Evolutionary conservation across 2,329 filamentous ascomycete species (phyloP), one percentile per base, ranked within the genome.

Genomic region (Fusarium beomiforme): DNA sequence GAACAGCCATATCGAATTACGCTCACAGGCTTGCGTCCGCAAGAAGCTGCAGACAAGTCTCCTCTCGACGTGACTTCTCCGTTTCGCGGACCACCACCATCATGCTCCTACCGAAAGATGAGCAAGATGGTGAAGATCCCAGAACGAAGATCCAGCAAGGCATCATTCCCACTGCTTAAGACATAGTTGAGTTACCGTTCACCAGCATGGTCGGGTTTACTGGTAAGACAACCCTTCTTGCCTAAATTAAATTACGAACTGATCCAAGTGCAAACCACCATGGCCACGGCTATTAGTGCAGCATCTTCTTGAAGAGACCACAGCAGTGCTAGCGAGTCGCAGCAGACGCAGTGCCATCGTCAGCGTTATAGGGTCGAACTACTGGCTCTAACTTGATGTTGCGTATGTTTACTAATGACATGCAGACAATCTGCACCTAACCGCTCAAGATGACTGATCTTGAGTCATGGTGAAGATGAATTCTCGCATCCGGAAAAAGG

Each of bases 181-280:
- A 7, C 11, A n/a, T 4, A 6, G n/a, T 7, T n/a, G 16, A 54
- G 24, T 11, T 9, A 5, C 41, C 16, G 8, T 6, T 19, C 6
- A 12, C 1, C 5, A 44, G 12, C 6, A n/a, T 8, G 8, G 5
- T 1, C 16, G 8, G 14, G 2, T 9, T 24, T 8, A 6, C 5
- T 13, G 7, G 10, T 11, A 17, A 33, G 2, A 9, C 14, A 19
- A 2, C 7, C 10, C 3, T 24, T 3, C 5, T 8, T 23, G 21
- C 24, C 12, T n/a, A n/a, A 3, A 33, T 29, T 14, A 31, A n/a
- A n/a, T 4, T 19, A 6, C 4, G 16, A 3, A 13, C 37, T 55
- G 21, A 33, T 21, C 16, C 19, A 17, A 24, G 14, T 33, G 8
- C 16, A 21, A 24, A 16, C 11, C 16, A 54, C 12, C 36, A 29